Conservation (phyloP, 164 flowering plant genomes). For the Tinospora cordifolia region DNA sequence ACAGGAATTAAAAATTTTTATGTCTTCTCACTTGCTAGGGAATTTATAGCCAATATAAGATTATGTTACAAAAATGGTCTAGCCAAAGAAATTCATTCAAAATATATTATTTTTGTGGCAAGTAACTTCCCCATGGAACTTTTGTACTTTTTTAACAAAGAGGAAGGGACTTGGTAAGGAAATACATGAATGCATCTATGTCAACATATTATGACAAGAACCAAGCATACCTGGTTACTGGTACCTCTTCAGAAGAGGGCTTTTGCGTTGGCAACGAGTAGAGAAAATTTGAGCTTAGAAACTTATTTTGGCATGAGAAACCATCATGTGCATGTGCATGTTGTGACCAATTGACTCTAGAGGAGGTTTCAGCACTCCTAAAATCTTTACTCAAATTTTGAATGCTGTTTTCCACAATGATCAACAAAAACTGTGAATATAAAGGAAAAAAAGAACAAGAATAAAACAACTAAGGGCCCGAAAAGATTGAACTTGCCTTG, state of each 20-base stretch:
- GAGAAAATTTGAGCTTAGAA: conserved; percentile 59
- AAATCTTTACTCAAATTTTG: neutral
- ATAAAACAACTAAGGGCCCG: neutral
- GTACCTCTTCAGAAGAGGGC: conserved; percentile 29
- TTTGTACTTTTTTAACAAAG: neutral
- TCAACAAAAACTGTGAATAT: neutral
- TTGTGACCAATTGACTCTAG: conserved; percentile 55
- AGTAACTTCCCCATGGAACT: neutral
- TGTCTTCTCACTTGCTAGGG: no score
- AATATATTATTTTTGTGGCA: no score
- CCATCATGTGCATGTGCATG: conserved; percentile 51
- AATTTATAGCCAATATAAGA: neutral
- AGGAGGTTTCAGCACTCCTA: conserved; percentile 19
- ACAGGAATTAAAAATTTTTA: no score
- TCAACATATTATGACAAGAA: neutral
- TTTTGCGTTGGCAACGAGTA: conserved; percentile 56
- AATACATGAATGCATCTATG: neutral
- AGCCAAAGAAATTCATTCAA: neutral
- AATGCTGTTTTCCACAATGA: neutral
- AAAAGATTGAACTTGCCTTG: conserved; percentile 1
- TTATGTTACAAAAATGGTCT: neutral
- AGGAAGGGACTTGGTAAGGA: neutral
- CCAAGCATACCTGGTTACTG: conserved; percentile 27
- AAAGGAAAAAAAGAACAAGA: neutral
- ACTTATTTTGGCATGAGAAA: conserved; percentile 40